phyloP scores from a whole-genome alignment of 805 yeast genomes.

The Candida tammaniensis region DNA sequence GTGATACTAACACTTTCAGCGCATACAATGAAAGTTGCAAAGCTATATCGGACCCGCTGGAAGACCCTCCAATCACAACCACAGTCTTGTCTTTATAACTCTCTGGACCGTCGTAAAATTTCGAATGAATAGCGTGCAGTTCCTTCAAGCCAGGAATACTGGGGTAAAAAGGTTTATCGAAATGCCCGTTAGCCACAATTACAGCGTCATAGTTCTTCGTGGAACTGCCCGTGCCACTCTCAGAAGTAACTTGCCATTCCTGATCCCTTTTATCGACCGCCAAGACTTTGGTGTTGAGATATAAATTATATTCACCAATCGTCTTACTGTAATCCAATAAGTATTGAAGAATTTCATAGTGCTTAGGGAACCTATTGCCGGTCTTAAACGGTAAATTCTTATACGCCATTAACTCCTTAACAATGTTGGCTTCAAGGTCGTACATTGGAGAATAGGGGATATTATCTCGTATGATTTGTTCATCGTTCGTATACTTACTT shows the following conservation, averaged over 20 bases:
- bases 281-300: slow-evolving; percentile 16
- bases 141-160: slow-evolving; percentile 25
- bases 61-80: slow-evolving; percentile 69
- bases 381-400: slow-evolving; percentile 19
- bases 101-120: slow-evolving; percentile 23
- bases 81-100: slow-evolving; percentile 38
- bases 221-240: slow-evolving; percentile 1
- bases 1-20: slow-evolving; percentile 24
- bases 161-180: slow-evolving; percentile 35
- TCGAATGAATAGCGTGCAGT: slow-evolving; percentile 27
- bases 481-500: slow-evolving; percentile 4
- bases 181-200: slow-evolving; percentile 39
- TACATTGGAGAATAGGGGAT: slow-evolving; percentile 50
- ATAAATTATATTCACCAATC: slow-evolving; percentile 12
- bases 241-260: slow-evolving; percentile 16
- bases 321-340: slow-evolving; percentile 50
- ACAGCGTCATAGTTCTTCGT: slow-evolving; percentile 32
- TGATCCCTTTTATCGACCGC: slow-evolving; percentile 9
- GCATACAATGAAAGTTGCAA: slow-evolving; percentile 49
- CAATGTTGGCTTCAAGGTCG: slow-evolving; percentile 70
- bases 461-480: slow-evolving; percentile 11
- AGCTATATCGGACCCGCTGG: slow-evolving; percentile 75
- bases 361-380: slow-evolving; percentile 53
- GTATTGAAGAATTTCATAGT: slow-evolving; percentile 62
- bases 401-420: slow-evolving; percentile 63